Conservation (phyloP, 495 filamentous ascomycete genomes). For the Paragyromitra xinjiangensis region DNA sequence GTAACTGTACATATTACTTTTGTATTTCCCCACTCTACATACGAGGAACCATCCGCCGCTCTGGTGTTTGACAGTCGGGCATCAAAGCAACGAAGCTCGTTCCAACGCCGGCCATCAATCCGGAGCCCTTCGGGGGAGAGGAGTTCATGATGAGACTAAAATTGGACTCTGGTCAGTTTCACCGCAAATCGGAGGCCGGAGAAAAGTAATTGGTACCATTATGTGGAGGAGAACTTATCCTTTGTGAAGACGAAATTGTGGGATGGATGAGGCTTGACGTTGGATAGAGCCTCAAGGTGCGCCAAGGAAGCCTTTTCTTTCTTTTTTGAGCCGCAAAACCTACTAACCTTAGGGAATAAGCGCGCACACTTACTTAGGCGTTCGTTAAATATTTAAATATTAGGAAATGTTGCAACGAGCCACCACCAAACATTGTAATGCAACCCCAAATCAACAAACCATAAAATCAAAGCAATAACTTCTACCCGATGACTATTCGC, state of each 20-base stretch:
- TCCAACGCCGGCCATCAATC: conserved; percentile 81
- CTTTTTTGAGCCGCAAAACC: conserved; percentile 3
- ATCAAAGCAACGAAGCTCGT: conserved; percentile 89
- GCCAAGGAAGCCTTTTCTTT: background rate
- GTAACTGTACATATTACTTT: conserved; percentile 91
- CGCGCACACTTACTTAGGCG: too few relatives aligned
- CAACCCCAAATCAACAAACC: too few relatives aligned
- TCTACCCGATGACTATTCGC: too few relatives aligned
- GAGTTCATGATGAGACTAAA: conserved; percentile 56
- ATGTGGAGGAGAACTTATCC: background rate
- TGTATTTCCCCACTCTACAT: conserved; percentile 95
- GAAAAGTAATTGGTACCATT: conserved; percentile 23
- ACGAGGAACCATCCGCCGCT: conserved; percentile 86
- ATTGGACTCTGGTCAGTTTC: conserved; percentile 10
- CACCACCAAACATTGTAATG: too few relatives aligned
- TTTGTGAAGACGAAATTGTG: background rate
- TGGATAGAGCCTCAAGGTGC: conserved; percentile 5
- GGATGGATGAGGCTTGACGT: background rate
- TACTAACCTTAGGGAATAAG: background rate
- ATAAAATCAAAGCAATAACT: too few relatives aligned
- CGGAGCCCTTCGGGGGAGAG: conserved; percentile 58
- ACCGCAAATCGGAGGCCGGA: background rate
- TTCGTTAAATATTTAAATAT: too few relatives aligned
- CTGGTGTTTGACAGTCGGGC: conserved; percentile 87
- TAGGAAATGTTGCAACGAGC: too few relatives aligned